Evolutionary conservation across 345 rosid genomes (phyloP), one percentile per base, ranked within the genome.

Genomic region (Crucihimalaya himalaica): DNA sequence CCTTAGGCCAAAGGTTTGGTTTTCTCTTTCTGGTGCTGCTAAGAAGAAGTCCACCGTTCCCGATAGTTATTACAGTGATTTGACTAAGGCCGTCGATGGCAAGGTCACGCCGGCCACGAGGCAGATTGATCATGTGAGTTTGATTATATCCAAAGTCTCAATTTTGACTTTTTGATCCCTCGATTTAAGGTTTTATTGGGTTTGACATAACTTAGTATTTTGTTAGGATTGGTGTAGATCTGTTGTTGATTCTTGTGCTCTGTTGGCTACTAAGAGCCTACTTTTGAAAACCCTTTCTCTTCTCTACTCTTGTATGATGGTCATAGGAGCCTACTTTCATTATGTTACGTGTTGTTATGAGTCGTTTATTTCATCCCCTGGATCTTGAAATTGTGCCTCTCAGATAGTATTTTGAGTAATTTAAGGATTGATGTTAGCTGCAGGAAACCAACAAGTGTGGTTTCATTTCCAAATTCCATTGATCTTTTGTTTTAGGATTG

Each of bases 41-140:
- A 96, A 92, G 93, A 96, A 96, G 90, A 96, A 96, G 72, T 92
- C 98, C 46, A 92, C 97, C 9, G 99, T 90, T 31, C 99, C 99
- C 2, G 97, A 96, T 27, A 96, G 98, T 73, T 96, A 96, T 79
- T 96, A 89, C 70, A 75, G 79, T 81, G 99, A 96, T 56, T 78
- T 96, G 81, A 84, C 61, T 15, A 90, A 87, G 75, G 99, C 99
- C 15, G 98, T 96, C 29, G 98, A 92, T 31, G 98, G 90, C 13
- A 90, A 84, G 84, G 95, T 89, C 80, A 96, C 99, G 2, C 83
- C 99, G 9, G 99, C 99, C 0, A 96, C 99, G 2, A 76, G 76
- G 61, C 99, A 96, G 87, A 96, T 96, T 77, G 99, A 96, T 86
- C 99, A 96, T 76, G 99, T 96, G 77, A 90, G 98, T 85, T 63